Evolutionary conservation across 1,139 yeast genomes (phyloP).

Genomic region (Hyphopichia burtonii): DNA sequence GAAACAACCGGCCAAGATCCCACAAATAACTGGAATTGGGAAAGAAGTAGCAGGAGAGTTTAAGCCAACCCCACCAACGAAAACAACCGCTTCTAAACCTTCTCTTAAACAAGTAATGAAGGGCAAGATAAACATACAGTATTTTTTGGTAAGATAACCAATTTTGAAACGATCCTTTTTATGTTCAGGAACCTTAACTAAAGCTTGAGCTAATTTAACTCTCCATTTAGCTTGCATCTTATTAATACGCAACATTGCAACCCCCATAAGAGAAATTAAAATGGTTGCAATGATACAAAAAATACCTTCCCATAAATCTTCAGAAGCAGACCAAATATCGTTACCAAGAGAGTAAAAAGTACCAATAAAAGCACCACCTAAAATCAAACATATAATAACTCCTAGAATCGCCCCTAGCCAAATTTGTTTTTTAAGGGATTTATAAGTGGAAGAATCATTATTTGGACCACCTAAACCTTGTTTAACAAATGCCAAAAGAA

Average conservation of each 20-base stretch:
- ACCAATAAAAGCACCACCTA: constrained; percentile 86
- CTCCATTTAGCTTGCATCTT: constrained; percentile 93
- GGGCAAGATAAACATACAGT: constrained; percentile 77
- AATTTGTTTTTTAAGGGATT: constrained; percentile 66
- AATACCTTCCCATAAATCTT: constrained; percentile 92
- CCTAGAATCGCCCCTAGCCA: constrained; percentile 79
- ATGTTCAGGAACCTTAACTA: constrained; percentile 42
- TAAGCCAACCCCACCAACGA: constrained; percentile 87
- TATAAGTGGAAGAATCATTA: constrained; percentile 54
- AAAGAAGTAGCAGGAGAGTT: constrained; percentile 73
- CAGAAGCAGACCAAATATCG: constrained; percentile 83
- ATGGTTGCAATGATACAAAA: constrained; percentile 80
- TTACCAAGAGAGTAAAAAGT: constrained; percentile 75
- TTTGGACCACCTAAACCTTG: constrained; percentile 67
- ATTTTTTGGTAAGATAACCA: constrained; percentile 51
- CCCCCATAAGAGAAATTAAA: constrained; percentile 85
- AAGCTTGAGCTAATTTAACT: constrained; percentile 78
- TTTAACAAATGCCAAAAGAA: constrained; percentile 82
- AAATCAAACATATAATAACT: constrained; percentile 64
- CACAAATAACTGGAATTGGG: constrained; percentile 81
- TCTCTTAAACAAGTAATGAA: constrained; percentile 83
- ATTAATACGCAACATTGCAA: constrained; percentile 87
- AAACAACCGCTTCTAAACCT: constrained; percentile 89
- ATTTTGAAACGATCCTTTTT: constrained; percentile 31
- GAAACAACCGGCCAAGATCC: constrained; percentile 66